Percentiles rank a stretch among this genome's conserved stretches.
Evolutionary conservation across 1,139 yeast species (phyloP).

Genomic region (Wickerhamomyces sp.): DNA sequence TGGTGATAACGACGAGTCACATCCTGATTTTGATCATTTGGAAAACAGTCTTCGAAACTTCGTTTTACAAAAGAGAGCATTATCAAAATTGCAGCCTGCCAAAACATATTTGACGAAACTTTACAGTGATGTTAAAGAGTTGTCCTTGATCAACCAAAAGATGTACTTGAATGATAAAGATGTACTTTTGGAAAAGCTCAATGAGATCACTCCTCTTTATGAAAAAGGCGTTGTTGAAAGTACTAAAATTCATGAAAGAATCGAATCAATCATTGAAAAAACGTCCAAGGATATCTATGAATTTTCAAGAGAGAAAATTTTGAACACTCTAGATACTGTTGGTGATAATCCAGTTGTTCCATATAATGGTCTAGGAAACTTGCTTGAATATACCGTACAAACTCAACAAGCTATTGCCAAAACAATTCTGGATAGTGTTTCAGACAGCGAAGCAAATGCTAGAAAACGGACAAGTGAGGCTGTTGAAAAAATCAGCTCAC

Average conservation of each 20-base stretch:
- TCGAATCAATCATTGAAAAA: slow-evolving; percentile 59
- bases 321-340: slow-evolving; percentile 47
- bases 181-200: slow-evolving; percentile 42
- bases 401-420: slow-evolving; percentile 68
- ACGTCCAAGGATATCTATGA: slow-evolving; percentile 58
- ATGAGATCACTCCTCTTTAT: slow-evolving; percentile 58
- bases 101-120: slow-evolving; percentile 74
- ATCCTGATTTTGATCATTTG: slow-evolving; percentile 73
- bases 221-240: slow-evolving; percentile 51
- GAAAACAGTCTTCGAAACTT: slow-evolving; percentile 85
- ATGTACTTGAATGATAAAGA: slow-evolving; percentile 47
- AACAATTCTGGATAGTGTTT: slow-evolving; percentile 59
- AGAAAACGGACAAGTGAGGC: slow-evolving; percentile 50
- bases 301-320: slow-evolving; percentile 50
- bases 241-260: slow-evolving; percentile 49
- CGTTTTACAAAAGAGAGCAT: slow-evolving; percentile 80
- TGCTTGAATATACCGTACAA: slow-evolving; percentile 64
- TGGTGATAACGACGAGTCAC: slow-evolving; percentile 22
- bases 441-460: slow-evolving; percentile 63
- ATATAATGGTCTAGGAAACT: slow-evolving; percentile 59
- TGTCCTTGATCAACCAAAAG: slow-evolving; percentile 58
- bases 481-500: slow-evolving; percentile 56
- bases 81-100: slow-evolving; percentile 89
- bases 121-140: slow-evolving; percentile 54
- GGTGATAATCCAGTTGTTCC: slow-evolving; percentile 54